Evolutionary conservation across 768 basidiomycete species (phyloP).

Genomic region (Podaxis sp.): DNA sequence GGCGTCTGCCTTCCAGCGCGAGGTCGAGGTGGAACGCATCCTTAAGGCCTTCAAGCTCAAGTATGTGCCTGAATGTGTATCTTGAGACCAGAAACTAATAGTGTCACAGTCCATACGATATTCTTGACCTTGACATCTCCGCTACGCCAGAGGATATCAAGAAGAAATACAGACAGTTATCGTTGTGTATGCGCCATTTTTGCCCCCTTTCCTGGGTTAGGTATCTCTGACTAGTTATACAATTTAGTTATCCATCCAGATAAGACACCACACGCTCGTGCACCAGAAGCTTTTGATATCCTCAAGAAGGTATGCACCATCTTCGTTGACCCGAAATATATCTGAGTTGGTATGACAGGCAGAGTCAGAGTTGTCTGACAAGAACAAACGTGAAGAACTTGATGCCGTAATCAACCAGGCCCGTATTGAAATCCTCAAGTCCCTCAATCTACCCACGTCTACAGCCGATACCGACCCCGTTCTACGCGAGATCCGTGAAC

Average conservation of each 20-base stretch:
- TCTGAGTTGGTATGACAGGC: conserved; percentile 43
- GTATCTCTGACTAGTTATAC: conserved; percentile 2
- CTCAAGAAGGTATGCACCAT: conserved; percentile 71
- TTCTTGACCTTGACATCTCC: conserved; percentile 72
- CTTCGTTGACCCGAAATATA: background rate
- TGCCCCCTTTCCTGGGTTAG: background rate
- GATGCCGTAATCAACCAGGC: conserved; percentile 79
- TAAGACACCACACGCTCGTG: conserved; percentile 84
- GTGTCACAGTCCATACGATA: conserved; percentile 84
- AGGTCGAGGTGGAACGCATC: conserved; percentile 88
- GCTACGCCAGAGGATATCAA: conserved; percentile 82
- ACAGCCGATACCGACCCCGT: conserved; percentile 56
- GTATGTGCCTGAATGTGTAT: conserved; percentile 38
- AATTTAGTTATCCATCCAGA: conserved; percentile 93
- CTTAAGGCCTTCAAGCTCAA: conserved; percentile 95
- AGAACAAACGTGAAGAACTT: conserved; percentile 74
- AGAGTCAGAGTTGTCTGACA: conserved; percentile 76
- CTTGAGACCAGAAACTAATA: background rate
- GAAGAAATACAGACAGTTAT: conserved; percentile 81
- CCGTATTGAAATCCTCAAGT: conserved; percentile 61
- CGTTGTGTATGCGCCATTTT: conserved; percentile 58
- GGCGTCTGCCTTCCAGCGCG: conserved; percentile 81
- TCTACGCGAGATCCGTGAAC: conserved; percentile 45
- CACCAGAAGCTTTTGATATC: conserved; percentile 90
- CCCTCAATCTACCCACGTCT: conserved; percentile 54